Percentiles rank a stretch among this genome's conserved stretches.
Evolutionary conservation across 768 basidiomycete genomes (phyloP).

Genomic region (Dentipellis sp.): DNA sequence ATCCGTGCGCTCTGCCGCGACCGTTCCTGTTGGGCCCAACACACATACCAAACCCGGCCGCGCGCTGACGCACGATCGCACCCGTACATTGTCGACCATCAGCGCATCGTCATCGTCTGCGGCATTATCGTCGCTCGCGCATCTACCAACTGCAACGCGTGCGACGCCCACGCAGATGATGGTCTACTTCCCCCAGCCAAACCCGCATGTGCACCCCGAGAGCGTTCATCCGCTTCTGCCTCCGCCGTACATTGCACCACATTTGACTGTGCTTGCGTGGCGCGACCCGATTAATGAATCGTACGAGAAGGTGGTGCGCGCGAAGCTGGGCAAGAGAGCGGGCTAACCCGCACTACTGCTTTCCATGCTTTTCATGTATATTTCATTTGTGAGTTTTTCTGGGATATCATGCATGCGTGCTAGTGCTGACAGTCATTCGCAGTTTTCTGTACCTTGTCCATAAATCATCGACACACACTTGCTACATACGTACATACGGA

Average conservation of each 20-base stretch:
- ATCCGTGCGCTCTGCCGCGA: slow-evolving; percentile 49
- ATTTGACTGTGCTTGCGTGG: slow-evolving; percentile 58
- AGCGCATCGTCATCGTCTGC: slow-evolving; percentile 20
- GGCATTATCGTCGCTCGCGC: slow-evolving; percentile 26
- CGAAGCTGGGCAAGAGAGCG: slow-evolving; percentile 27
- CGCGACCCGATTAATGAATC: slow-evolving; percentile 62
- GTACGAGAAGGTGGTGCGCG: slow-evolving; percentile 54
- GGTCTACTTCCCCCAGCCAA: slow-evolving; percentile 56
- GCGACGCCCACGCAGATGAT: slow-evolving; percentile 30
- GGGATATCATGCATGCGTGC: too few species aligned
- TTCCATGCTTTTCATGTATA: not conserved
- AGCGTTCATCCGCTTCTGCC: slow-evolving; percentile 64
- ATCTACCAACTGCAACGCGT: slow-evolving; percentile 24
- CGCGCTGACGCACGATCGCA: slow-evolving; percentile 17
- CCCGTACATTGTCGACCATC: slow-evolving; percentile 22
- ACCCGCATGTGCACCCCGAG: slow-evolving; percentile 45
- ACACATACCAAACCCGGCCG: slow-evolving; percentile 3
- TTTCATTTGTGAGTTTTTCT: not conserved
- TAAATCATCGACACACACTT: not conserved
- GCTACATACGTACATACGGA: not conserved
- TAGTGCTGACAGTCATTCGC: not conserved
- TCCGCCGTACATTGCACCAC: slow-evolving; percentile 59
- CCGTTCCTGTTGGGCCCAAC: slow-evolving; percentile 38
- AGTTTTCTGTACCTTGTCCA: not conserved
- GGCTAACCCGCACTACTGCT: not conserved